Evolutionary conservation across 2,329 filamentous ascomycete species (phyloP).

Genomic region (Colletotrichum viniferum): DNA sequence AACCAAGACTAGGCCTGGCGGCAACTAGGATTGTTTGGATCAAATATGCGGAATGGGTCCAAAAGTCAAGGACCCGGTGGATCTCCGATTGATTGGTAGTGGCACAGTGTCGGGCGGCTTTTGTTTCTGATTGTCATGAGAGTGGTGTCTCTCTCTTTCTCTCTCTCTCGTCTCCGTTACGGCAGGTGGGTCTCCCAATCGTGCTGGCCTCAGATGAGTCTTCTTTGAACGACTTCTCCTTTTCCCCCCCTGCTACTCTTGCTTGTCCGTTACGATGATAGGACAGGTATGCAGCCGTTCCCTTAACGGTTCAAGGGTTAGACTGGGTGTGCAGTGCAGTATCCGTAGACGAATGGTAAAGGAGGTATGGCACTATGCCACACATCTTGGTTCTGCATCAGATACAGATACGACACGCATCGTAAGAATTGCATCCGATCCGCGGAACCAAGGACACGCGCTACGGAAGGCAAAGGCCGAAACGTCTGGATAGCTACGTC

Average conservation of each 20-base stretch:
- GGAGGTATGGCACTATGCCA: background rate
- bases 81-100: constrained; percentile 19
- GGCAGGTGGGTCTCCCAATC: background rate
- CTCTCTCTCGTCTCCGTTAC: background rate
- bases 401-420: background rate
- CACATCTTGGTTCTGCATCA: background rate
- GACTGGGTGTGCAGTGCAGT: background rate
- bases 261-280: background rate
- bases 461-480: background rate
- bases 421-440: background rate
- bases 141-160: background rate
- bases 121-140: constrained; percentile 19
- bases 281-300: background rate
- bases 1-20: constrained; percentile 20
- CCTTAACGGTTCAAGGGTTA: background rate
- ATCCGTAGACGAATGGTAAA: background rate
- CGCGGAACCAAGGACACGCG: background rate
- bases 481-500: background rate
- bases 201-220: constrained; percentile 12
- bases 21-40: constrained; percentile 21
- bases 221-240: constrained; percentile 21
- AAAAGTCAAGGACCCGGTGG: constrained; percentile 4
- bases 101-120: constrained; percentile 14
- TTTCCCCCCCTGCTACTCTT: background rate
- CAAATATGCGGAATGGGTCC: constrained; percentile 19